Evolutionary conservation across 306 rosid genomes (phyloP).

Genomic region (Alnus glutinosa): DNA sequence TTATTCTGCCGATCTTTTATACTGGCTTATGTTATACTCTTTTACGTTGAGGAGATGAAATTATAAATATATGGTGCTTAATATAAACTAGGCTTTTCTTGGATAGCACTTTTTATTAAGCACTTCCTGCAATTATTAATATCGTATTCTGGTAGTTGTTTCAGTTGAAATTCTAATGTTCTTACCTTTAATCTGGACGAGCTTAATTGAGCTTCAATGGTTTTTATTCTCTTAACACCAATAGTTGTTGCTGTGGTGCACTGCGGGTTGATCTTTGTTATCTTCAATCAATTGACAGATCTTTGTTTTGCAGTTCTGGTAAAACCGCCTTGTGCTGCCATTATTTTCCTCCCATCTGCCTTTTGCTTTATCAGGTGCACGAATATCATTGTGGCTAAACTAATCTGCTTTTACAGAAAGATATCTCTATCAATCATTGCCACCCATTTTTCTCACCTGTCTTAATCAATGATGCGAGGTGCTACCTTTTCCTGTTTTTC

Average conservation of each 20-base stretch:
- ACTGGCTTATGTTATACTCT: neutral
- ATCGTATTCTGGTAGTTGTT: neutral
- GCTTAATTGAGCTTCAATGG: neutral
- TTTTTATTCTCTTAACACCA: neutral
- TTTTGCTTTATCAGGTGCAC: neutral
- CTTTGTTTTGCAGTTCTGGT: neutral
- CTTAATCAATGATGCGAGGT: no score
- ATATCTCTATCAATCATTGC: no score
- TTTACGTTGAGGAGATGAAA: neutral
- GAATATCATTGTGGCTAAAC: neutral
- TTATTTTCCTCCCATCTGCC: neutral
- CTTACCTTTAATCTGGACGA: neutral
- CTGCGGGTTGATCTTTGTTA: neutral
- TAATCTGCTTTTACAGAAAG: neutral
- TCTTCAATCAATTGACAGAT: neutral
- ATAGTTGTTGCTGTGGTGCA: neutral
- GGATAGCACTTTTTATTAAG: neutral
- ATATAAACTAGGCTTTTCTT: neutral
- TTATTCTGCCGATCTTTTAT: slow-evolving; percentile 3
- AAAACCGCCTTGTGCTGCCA: neutral
- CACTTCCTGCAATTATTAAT: neutral
- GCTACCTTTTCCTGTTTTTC: no score
- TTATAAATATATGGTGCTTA: neutral
- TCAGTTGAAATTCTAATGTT: neutral
- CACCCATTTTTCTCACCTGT: neutral